Evolutionary conservation across 345 rosid species (phyloP), one percentile per base, ranked within the genome.

Genomic region (Linum usitatissimum): DNA sequence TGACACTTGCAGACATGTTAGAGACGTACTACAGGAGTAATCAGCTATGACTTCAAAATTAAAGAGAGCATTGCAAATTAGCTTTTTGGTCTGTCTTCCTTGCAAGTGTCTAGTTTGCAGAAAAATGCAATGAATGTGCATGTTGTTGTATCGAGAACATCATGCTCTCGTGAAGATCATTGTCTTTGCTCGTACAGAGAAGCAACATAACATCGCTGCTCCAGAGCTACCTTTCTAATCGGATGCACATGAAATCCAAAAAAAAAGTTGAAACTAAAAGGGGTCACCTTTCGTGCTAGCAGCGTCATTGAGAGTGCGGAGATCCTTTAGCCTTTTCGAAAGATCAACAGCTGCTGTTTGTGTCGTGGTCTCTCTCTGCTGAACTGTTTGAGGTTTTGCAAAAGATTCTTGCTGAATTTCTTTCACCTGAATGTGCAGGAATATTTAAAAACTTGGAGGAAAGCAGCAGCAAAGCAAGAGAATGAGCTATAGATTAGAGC

Each of bases 271-370:
- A 30, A 57, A 57, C 3, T 8, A 34, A 34, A 36, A 60, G n/a
- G 0, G 2, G 14, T 60, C 18, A 93, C 99, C 99, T 88, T 88
- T 93, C 65, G 83, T 3, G 79, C 78, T 86, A 53, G 83, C 68
- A 53, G 82, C 89, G 69, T 90, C 97, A 70, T 80, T 86, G 54
- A 62, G 0, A 0, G 91, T 58, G 42, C 71, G 92, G 49, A 90
- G 75, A 71, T 88, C 84, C 63, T 87, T 85, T n/a, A 84, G 79
- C 38, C 99, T 78, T 71, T 93, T 93, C 36, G 96, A 90, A 57
- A 93, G 91, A 82, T 85, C 96, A 70, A 81, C 71, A 1, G 88
- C 90, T 13, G 86, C 86, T 59, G 84, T 81, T 77, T 82, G 91
- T 75, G 80, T 87, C 57, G 61, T 57, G 1, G 59, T 55, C 42